Evolutionary conservation across 202 grass and related monocot species (phyloP).

Genomic region (Carex sylvatica): DNA sequence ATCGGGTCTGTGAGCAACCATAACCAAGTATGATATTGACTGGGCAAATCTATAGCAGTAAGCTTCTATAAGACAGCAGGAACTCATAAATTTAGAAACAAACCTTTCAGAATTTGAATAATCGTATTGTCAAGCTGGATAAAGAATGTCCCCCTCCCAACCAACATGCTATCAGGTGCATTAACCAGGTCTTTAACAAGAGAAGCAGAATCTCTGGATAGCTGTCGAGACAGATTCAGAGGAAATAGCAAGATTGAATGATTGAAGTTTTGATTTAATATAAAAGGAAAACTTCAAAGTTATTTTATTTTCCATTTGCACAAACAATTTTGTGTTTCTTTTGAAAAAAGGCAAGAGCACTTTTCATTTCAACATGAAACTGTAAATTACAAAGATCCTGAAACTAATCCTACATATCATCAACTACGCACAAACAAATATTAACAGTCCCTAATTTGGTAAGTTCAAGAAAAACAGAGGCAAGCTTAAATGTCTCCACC

Average conservation of each 20-base stretch:
- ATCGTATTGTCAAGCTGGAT: constrained; percentile 79
- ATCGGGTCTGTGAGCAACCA: neutral
- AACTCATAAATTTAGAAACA: constrained; percentile 10
- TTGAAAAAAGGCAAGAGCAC: too few species aligned
- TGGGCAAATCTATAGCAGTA: neutral
- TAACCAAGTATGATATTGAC: neutral
- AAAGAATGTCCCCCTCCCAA: constrained; percentile 76
- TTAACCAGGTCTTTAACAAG: constrained; percentile 70
- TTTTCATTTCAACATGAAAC: too few species aligned
- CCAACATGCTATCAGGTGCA: constrained; percentile 75
- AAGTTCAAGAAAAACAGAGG: neutral
- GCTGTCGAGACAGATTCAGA: constrained; percentile 41
- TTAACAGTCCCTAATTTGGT: neutral
- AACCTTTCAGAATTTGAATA: constrained; percentile 86
- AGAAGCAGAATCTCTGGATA: constrained; percentile 61
- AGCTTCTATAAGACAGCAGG: neutral
- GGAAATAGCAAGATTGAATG: neutral
- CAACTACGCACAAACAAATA: neutral
- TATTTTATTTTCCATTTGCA: neutral
- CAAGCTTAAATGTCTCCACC: neutral
- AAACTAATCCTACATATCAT: too few species aligned
- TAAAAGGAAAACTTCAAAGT: neutral
- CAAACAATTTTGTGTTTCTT: neutral
- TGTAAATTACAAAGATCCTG: too few species aligned
- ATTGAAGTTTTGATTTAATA: neutral